Evolutionary conservation across 1,284 basidiomycete genomes (phyloP), one percentile per base, ranked within the genome.

Genomic region (Trichosporon sp.): DNA sequence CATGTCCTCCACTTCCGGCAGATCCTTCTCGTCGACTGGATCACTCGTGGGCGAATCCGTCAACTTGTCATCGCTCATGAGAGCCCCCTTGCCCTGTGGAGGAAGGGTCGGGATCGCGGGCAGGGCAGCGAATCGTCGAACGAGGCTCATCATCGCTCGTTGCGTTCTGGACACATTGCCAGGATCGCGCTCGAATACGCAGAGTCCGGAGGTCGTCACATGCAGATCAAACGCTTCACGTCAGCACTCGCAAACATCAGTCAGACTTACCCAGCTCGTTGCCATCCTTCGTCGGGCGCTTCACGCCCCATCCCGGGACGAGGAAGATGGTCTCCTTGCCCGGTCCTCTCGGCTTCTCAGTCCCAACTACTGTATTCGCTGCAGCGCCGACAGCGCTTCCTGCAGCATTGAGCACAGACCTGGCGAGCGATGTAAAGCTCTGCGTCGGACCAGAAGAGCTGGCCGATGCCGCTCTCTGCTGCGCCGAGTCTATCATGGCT

Each of bases 121-220:
- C 9, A 69, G 63, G 21, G 67, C 67, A 1, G 67, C 67, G 9
- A 69, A 64, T 6, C 91, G 84, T 83, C 87, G 89, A 8, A 91
- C 91, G 44, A 93, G 78, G 21, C 84, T 84, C 63, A 92, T 83
- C 70, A 93, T 89, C 0, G 89, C 86, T 13, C 85, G 84, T 66
- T 92, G 90, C 1, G 89, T 87, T 5, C 89, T 85, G 56, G 86
- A 88, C 1, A 86, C 84, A 60, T 84, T 82, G 60, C 87, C 87
- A 2, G 86, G 84, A 3, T 85, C 82, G 36, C 86, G 84, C 54
- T 87, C 82, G 59, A 83, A 86, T 16, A 86, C 84, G 0, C 88
- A 89, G 71, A 63, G 65, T 11, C 64, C 65, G 16, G 37, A 32
- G 6, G 54, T 56, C 9, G 61, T 59, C 29, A 63, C 59, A 56